A percentile compares a stretch with the other conserved stretches of the same genome.
Conservation (phyloP, 192 early-diverging fungal species). For the Funneliformis mosseae region DNA sequence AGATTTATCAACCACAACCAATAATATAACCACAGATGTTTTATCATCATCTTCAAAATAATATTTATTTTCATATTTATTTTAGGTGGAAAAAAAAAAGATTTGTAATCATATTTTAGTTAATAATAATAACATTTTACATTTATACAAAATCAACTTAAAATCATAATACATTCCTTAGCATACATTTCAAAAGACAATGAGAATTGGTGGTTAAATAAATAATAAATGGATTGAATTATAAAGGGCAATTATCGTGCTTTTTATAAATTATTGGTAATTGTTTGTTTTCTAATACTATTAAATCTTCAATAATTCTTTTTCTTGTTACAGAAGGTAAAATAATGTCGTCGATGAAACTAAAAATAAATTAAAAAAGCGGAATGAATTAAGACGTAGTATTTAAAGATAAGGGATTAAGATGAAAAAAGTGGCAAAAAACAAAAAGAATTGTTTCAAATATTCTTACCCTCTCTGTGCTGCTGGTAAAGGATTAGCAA, state of each 20-base stretch:
- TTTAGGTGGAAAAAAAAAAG: too few species aligned
- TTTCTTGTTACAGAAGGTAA: constrained; percentile 71
- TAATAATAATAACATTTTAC: too few species aligned
- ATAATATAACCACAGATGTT: not conserved
- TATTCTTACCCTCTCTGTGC: constrained; percentile 77
- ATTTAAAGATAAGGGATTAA: not conserved
- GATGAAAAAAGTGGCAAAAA: not conserved
- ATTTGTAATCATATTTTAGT: too few species aligned
- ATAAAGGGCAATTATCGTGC: constrained; percentile 94
- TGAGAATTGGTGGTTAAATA: not conserved
- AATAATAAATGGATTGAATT: constrained; percentile 22
- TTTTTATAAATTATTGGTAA: constrained; percentile 83
- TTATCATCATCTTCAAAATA: not conserved
- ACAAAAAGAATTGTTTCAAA: constrained; percentile 19
- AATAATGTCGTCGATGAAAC: constrained; percentile 64
- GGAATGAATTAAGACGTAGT: too few species aligned
- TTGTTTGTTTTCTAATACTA: constrained; percentile 77
- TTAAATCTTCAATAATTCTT: constrained; percentile 87
- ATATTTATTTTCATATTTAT: not conserved
- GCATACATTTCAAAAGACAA: too few species aligned
- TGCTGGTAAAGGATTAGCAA: constrained; percentile 93
- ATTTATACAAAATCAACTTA: too few species aligned
- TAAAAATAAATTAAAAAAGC: not conserved
- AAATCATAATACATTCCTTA: too few species aligned
- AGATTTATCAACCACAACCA: not conserved